phyloP scores from a whole-genome alignment of 306 rosid genomes.

The Prunus fruticosa region DNA sequence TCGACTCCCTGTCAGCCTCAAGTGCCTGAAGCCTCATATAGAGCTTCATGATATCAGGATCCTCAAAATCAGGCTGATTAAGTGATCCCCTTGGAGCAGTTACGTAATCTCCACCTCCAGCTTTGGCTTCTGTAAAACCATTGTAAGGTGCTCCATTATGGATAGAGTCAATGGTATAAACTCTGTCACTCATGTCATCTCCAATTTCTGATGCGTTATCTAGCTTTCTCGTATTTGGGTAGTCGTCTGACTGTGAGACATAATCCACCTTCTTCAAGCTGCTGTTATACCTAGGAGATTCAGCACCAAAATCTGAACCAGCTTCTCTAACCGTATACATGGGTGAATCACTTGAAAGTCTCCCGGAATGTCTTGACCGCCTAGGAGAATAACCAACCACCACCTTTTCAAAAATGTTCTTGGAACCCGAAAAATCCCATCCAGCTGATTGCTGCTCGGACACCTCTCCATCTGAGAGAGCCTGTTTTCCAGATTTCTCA shows the following conservation, averaged over 20 bases:
- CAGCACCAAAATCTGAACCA: constrained; percentile 35
- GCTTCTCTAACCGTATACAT: constrained; percentile 46
- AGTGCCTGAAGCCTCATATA: constrained; percentile 94
- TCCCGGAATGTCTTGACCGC: constrained; percentile 48
- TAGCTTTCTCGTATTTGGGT: constrained; percentile 44
- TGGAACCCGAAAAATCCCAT: constrained; percentile 61
- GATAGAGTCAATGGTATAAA: constrained; percentile 90
- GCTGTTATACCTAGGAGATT: constrained; percentile 48
- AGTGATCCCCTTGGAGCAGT: constrained; percentile 51
- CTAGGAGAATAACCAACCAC: constrained; percentile 81
- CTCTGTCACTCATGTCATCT: constrained; percentile 75
- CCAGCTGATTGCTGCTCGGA: constrained; percentile 60
- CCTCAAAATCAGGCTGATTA: constrained; percentile 52
- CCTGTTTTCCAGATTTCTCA: constrained; percentile 76
- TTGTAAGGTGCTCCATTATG: constrained; percentile 51
- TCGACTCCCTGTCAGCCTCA: constrained; percentile 98
- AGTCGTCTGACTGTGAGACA: constrained; percentile 59
- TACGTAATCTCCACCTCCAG: constrained; percentile 48
- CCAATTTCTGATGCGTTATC: constrained; percentile 70
- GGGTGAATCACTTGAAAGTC: constrained; percentile 57
- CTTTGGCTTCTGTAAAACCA: constrained; percentile 52
- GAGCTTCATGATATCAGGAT: constrained; percentile 84
- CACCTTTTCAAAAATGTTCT: constrained; percentile 67
- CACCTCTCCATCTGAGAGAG: constrained; percentile 73
- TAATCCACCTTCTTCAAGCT: constrained; percentile 54